phyloP scores from a whole-genome alignment of 2,329 filamentous ascomycete species.

The Thelonectria blattea region DNA sequence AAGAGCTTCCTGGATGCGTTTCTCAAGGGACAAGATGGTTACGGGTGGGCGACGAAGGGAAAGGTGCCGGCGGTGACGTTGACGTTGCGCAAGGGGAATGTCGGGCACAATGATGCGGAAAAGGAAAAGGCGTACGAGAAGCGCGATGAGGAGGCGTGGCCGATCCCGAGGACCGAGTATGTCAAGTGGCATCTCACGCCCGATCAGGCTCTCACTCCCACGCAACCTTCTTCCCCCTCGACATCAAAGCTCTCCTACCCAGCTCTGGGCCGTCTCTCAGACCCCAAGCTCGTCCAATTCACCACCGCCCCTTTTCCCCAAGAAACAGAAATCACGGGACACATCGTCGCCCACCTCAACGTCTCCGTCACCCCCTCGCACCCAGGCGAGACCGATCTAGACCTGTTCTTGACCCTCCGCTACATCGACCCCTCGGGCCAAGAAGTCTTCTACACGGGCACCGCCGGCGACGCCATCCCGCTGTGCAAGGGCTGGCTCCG shows the following conservation, averaged over 20 bases:
- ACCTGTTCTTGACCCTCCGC: conserved; percentile 68
- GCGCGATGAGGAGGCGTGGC: conserved; percentile 68
- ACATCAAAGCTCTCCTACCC: conserved; percentile 59
- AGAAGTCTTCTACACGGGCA: conserved; percentile 70
- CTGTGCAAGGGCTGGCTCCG: conserved; percentile 70
- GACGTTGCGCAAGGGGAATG: conserved; percentile 68
- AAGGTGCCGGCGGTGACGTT: conserved; percentile 66
- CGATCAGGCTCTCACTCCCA: conserved; percentile 44
- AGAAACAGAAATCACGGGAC: conserved; percentile 74
- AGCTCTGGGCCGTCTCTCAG: conserved; percentile 63
- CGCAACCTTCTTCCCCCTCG: conserved; percentile 15
- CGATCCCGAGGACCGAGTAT: conserved; percentile 69
- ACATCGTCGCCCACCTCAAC: conserved; percentile 68
- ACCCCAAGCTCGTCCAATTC: conserved; percentile 63
- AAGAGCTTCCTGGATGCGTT: conserved; percentile 73
- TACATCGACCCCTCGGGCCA: conserved; percentile 60
- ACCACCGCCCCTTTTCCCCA: conserved; percentile 60
- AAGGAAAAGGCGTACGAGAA: conserved; percentile 62
- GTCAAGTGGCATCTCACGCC: conserved; percentile 65
- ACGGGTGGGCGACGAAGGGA: conserved; percentile 58
- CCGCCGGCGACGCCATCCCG: conserved; percentile 67
- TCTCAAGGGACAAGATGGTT: conserved; percentile 68
- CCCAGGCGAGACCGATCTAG: conserved; percentile 56
- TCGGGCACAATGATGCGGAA: conserved; percentile 69
- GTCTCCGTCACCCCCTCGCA: conserved; percentile 65